These are phyloP conservation scores for Cicer pinnatifidum DNA, from an alignment of 306 rosid genomes.

Conservation along the genomic window DNA sequence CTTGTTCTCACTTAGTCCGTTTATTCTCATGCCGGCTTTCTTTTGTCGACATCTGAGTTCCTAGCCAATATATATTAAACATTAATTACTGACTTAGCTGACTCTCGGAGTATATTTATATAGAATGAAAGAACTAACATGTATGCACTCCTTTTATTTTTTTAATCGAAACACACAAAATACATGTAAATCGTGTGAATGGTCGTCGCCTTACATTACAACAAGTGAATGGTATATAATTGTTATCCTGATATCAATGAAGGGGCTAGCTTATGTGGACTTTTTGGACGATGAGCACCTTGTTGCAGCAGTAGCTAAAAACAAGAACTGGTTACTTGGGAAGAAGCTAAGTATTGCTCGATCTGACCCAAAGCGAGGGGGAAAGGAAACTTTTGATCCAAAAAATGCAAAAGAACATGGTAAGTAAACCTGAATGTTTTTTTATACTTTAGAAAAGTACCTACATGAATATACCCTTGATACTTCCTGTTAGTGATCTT, in stretches of 20 bases:
- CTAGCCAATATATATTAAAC: background rate
- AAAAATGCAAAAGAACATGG: slow-evolving; percentile 48
- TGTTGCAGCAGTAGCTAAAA: slow-evolving; percentile 79
- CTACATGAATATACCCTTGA: slow-evolving; percentile 23
- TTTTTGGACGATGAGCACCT: slow-evolving; percentile 79
- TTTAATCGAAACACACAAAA: background rate
- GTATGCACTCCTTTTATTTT: background rate
- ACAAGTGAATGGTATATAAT: slow-evolving; percentile 31
- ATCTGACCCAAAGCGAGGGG: slow-evolving; percentile 75
- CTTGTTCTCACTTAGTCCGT: slow-evolving; percentile 19
- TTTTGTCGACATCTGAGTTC: background rate
- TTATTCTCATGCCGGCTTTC: background rate
- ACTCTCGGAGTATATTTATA: background rate
- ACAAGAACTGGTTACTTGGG: slow-evolving; percentile 64
- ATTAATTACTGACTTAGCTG: slow-evolving; percentile 10
- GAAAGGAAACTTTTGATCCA: slow-evolving; percentile 51
- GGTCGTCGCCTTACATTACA: background rate
- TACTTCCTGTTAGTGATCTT: slow-evolving; percentile 16
- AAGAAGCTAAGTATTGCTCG: slow-evolving; percentile 82
- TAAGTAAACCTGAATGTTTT: slow-evolving; percentile 41
- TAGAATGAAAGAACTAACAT: slow-evolving; percentile 6
- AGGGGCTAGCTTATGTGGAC: slow-evolving; percentile 97
- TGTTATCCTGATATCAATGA: slow-evolving; percentile 41
- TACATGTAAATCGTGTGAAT: background rate
- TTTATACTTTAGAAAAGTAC: slow-evolving; percentile 5